Conservation (phyloP, 805 yeast genomes). For the Dipodascus albidus region DNA sequence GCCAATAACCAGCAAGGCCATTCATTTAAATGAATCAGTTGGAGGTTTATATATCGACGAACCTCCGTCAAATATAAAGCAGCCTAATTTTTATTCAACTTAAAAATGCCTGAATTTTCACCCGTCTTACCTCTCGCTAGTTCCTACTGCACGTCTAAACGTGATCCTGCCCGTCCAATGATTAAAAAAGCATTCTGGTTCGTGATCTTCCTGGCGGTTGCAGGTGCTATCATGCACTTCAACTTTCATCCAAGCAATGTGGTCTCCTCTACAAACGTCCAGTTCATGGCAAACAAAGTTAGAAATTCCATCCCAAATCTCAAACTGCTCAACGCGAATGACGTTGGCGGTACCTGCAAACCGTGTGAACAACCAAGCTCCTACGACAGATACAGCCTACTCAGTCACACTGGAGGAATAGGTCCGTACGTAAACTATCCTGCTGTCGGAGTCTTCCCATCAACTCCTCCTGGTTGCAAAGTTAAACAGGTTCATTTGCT, state of each 20-base stretch:
- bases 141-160: background rate
- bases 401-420: conserved; percentile 37
- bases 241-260: background rate
- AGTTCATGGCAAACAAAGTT: background rate
- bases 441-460: conserved; percentile 33
- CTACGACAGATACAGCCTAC: conserved; percentile 37
- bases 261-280: background rate
- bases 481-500: conserved; percentile 44
- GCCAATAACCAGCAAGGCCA: background rate
- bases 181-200: background rate
- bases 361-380: too few species aligned
- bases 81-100: background rate
- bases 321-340: background rate
- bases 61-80: too few species aligned
- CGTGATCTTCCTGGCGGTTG: background rate
- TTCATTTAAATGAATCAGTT: too few species aligned
- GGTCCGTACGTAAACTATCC: conserved; percentile 41
- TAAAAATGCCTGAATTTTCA: background rate
- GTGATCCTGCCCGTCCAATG: background rate
- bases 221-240: background rate
- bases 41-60: too few species aligned
- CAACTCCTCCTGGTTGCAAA: conserved; percentile 37
- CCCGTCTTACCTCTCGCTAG: background rate
- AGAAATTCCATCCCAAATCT: background rate
- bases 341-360: too few species aligned